These are phyloP conservation scores for Globisporangium mamillatum DNA, from an alignment of 352 stramenopile genomes.

Conservation along the genomic window DNA sequence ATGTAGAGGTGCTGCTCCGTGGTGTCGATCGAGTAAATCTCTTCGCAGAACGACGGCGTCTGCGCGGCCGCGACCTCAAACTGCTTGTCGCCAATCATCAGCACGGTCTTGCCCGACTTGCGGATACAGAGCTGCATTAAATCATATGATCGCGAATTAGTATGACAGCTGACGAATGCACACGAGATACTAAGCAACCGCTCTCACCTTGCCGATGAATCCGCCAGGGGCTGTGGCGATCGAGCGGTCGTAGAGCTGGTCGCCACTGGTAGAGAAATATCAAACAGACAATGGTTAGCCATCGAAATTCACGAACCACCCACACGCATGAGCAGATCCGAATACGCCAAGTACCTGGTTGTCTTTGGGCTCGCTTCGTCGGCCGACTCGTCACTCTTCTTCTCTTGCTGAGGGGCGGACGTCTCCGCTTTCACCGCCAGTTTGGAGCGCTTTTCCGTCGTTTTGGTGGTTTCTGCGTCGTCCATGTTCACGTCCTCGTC, in stretches of 20 bases:
- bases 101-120: constrained; percentile 82
- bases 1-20: constrained; percentile 73
- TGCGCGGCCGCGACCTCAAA: constrained; percentile 79
- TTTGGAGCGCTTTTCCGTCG: constrained; percentile 12
- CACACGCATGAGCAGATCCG: not conserved
- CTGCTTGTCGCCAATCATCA: constrained; percentile 85
- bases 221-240: constrained; percentile 66
- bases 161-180: not conserved
- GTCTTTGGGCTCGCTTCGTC: constrained; percentile 9
- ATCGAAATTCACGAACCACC: not conserved
- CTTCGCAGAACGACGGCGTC: constrained; percentile 80
- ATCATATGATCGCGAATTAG: not conserved
- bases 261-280: constrained; percentile 27
- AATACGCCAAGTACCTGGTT: constrained; percentile 1
- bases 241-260: constrained; percentile 68
- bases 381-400: constrained; percentile 6
- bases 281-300: constrained; percentile 12
- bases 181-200: too few species aligned
- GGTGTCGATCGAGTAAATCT: constrained; percentile 79
- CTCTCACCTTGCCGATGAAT: constrained; percentile 78
- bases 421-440: constrained; percentile 16
- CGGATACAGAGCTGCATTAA: constrained; percentile 66
- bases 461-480: not conserved
- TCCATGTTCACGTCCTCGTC: constrained; percentile 33
- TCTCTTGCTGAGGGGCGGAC: not conserved